phyloP scores from a whole-genome alignment of 306 rosid species.

The Castanea sativa region DNA sequence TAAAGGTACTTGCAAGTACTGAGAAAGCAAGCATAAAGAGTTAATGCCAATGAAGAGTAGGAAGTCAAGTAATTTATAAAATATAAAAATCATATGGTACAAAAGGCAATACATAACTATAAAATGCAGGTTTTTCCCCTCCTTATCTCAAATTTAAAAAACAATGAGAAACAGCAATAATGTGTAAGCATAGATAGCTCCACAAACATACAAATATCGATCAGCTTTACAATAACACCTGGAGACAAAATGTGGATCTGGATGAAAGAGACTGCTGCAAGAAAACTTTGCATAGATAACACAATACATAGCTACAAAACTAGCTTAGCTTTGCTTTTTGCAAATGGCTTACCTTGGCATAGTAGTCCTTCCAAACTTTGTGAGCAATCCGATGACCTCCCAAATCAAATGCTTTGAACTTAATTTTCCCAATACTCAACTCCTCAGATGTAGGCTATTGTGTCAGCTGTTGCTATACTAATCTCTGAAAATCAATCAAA shows the following conservation, averaged over 20 bases:
- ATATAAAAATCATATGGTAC: background rate
- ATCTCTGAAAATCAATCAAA: constrained; percentile 29
- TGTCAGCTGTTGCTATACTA: constrained; percentile 42
- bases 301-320: background rate
- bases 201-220: background rate
- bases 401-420: constrained; percentile 45
- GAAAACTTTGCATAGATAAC: background rate
- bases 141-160: background rate
- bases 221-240: background rate
- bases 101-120: background rate
- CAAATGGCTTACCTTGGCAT: constrained; percentile 32
- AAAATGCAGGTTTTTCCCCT: background rate
- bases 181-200: background rate
- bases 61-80: background rate
- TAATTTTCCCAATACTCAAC: constrained; percentile 44
- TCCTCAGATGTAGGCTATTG: constrained; percentile 46
- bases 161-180: background rate
- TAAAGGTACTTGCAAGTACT: background rate
- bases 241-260: background rate
- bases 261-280: background rate
- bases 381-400: constrained; percentile 50
- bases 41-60: background rate
- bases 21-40: background rate
- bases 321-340: background rate
- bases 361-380: constrained; percentile 47